Conservation (phyloP, 148 eudicot species). For the Tetragonia tetragonoides region DNA sequence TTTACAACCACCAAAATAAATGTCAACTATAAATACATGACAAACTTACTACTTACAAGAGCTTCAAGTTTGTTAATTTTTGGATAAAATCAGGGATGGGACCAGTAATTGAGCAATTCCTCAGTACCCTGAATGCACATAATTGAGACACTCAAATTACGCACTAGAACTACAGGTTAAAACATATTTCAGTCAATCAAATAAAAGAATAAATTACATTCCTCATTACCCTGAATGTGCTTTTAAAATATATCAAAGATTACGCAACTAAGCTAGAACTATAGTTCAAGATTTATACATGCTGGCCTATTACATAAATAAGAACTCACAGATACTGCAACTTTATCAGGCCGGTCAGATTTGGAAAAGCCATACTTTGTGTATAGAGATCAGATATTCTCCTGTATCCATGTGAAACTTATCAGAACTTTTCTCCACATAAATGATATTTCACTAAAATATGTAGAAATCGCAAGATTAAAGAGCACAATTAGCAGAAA, state of each 20-base stretch:
- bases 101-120: conserved; percentile 69
- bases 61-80: conserved; percentile 26
- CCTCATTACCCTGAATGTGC: no score
- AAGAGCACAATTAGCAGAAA: not conserved
- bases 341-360: conserved; percentile 36
- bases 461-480: not conserved
- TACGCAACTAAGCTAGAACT: no score
- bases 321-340: conserved; percentile 50
- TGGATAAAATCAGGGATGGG: conserved; percentile 51
- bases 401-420: conserved; percentile 40
- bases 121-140: conserved; percentile 50
- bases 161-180: not conserved
- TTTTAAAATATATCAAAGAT: no score
- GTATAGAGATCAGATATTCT: conserved; percentile 68
- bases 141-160: not conserved
- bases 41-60: conserved; percentile 17
- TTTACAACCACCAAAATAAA: not conserved
- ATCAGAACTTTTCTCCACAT: conserved; percentile 12
- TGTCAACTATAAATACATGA: not conserved
- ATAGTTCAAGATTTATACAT: no score
- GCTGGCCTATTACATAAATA: no score
- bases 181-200: not conserved
- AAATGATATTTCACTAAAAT: not conserved
- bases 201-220: no score
- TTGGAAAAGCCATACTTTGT: conserved; percentile 43